These are phyloP conservation scores for Urochloa ruziziensis DNA, from an alignment of 176 grass and related monocot species.

Conservation along the genomic window DNA sequence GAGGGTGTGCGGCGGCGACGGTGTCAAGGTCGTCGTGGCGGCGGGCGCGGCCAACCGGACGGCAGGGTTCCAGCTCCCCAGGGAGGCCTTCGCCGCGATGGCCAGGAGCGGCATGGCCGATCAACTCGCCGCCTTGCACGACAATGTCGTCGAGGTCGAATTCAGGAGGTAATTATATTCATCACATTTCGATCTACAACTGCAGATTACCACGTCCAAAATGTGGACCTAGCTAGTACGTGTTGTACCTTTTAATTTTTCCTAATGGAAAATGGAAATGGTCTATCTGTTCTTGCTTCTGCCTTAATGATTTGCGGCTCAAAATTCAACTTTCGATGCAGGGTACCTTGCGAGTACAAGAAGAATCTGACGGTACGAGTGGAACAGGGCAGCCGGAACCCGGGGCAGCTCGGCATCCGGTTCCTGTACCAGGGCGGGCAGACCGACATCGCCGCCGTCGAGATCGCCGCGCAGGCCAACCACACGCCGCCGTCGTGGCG, in stretches of 20 bases:
- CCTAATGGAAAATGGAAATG: too few species aligned
- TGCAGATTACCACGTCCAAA: too few species aligned
- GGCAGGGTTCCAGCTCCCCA: conserved; percentile 40
- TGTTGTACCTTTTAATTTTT: too few species aligned
- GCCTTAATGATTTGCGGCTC: too few species aligned
- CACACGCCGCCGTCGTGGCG: conserved; percentile 28
- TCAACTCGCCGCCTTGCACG: background rate
- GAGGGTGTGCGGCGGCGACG: conserved; percentile 37
- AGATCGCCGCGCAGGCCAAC: conserved; percentile 46
- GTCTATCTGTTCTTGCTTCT: too few species aligned
- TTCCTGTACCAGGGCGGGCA: conserved; percentile 73
- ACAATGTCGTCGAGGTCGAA: conserved; percentile 24
- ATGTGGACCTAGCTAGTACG: too few species aligned
- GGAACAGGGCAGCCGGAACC: conserved; percentile 38
- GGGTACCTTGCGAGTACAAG: conserved; percentile 50
- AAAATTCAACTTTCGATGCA: conserved; percentile 5
- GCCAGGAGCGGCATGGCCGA: background rate
- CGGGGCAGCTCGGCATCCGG: conserved; percentile 27
- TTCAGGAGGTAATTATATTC: conserved; percentile 58
- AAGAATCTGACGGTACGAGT: conserved; percentile 43
- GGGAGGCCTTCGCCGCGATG: conserved; percentile 49
- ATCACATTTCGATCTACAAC: too few species aligned
- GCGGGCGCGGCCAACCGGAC: conserved; percentile 24
- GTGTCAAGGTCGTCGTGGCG: conserved; percentile 52
- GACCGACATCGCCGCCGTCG: conserved; percentile 68